Percentiles rank a stretch among this genome's conserved stretches.
phyloP scores from a whole-genome alignment of 73 alveolate species.

The Diophrys sp. region DNA sequence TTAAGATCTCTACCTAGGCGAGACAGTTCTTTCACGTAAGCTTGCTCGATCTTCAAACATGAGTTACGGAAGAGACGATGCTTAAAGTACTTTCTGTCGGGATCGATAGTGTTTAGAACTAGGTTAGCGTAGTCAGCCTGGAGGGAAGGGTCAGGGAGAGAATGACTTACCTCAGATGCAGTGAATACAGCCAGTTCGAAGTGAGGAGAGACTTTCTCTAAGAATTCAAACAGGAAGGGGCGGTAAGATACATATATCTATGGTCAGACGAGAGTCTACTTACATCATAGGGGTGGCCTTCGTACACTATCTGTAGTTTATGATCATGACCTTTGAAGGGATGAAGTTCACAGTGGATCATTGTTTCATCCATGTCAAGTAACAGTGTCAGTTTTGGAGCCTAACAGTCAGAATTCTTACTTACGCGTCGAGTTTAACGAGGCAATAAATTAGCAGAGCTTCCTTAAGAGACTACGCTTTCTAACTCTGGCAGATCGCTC shows the following conservation, averaged over 20 bases:
- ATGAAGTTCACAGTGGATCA: slow-evolving; percentile 45
- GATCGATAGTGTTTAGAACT: slow-evolving; percentile 50
- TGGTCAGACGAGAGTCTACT: not conserved
- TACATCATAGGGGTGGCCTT: not conserved
- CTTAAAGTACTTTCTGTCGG: slow-evolving; percentile 14
- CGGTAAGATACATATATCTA: slow-evolving; percentile 51
- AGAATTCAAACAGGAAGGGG: slow-evolving; percentile 43
- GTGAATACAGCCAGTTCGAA: slow-evolving; percentile 62
- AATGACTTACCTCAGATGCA: slow-evolving; percentile 66
- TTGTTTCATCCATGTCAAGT: slow-evolving; percentile 61
- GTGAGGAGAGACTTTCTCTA: slow-evolving; percentile 18
- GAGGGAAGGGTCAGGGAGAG: too few relatives aligned
- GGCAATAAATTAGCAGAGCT: too few relatives aligned
- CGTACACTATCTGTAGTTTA: slow-evolving; percentile 8
- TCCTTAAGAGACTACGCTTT: too few relatives aligned
- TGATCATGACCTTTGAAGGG: slow-evolving; percentile 52
- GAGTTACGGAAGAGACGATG: slow-evolving; percentile 55
- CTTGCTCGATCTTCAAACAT: slow-evolving; percentile 27
- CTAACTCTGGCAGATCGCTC: too few relatives aligned
- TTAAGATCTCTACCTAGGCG: slow-evolving; percentile 53
- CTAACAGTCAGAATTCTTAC: too few relatives aligned
- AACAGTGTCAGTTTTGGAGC: slow-evolving; percentile 48
- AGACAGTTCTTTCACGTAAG: slow-evolving; percentile 43
- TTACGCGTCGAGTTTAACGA: too few relatives aligned
- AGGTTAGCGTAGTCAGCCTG: slow-evolving; percentile 52